Evolutionary conservation across 805 yeast genomes (phyloP), one percentile per base, ranked within the genome.

Genomic region (Pichia deserticola): DNA sequence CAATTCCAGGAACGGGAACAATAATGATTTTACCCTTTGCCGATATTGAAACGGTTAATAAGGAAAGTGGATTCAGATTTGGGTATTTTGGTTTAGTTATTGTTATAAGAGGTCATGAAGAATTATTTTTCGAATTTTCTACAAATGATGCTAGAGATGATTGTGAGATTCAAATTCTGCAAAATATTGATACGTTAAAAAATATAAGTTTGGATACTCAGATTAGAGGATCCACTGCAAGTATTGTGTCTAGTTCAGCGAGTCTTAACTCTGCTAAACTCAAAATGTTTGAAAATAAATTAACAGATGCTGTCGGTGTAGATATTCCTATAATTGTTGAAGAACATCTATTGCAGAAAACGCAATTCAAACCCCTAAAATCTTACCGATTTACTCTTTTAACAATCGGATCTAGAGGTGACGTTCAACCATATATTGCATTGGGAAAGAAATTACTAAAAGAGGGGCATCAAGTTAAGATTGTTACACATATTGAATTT

Each of bases 321-420:
- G 82, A 81, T 54, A 73, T 84, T 25, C 93, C 93, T 0, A 71
- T 86, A 11, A 75, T 86, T 28, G 65, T 85, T 44, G 89, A 83
- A 57, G 85, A 81, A 44, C 78, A 79, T 44, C 86, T 87, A 0
- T 47, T 57, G 13, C 51, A 56, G 12, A 56, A 58, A 30, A 57
- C 65, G 1, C 64, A 71, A 51, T 71, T 74, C 43, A 77, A 79
- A 0, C 86, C 95, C 0, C 61, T 72, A 1, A 73, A 77, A 45
- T 66, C 79, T 3, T 76, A 75, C 57, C 76, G 74, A 32, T 77
- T 90, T 59, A 82, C 86, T 0, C 68, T 89, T 44, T 66, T 92
- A 51, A 92, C 97, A 0, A 92, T 92, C 58, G 98, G 98, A 0
- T 89, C 97, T 0, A 75, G 98, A 51, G 98, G 98, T 35, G 98